phyloP scores from a whole-genome alignment of 306 rosid genomes.

The Quillaja saponaria region DNA sequence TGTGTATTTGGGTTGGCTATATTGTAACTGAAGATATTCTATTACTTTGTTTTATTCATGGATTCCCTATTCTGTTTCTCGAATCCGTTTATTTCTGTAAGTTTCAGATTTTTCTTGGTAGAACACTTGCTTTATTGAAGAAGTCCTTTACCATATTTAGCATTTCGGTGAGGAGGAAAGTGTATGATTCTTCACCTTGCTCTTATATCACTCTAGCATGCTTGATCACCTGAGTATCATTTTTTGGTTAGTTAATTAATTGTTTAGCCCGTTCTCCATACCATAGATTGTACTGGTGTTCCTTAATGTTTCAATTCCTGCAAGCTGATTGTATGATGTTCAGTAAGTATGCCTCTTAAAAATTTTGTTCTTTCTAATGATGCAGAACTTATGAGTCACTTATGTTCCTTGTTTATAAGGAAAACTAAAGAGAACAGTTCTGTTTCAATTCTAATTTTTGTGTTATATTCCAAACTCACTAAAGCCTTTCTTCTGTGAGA shows the following conservation, averaged over 20 bases:
- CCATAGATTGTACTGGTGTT: not conserved
- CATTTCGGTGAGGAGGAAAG: not conserved
- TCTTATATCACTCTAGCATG: no score
- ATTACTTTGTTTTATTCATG: constrained; percentile 3
- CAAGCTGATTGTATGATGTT: not conserved
- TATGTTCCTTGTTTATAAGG: no score
- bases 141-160: not conserved
- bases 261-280: not conserved
- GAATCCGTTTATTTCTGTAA: not conserved
- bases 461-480: no score
- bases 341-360: no score
- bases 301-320: not conserved
- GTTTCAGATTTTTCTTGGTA: not conserved
- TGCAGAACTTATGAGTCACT: no score
- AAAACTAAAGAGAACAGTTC: no score
- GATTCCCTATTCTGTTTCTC: not conserved
- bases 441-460: no score
- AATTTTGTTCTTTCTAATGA: no score
- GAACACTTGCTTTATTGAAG: not conserved
- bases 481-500: no score
- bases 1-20: not conserved
- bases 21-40: not conserved
- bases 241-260: not conserved
- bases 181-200: no score
- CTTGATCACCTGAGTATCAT: not conserved